Percentiles rank a stretch among this genome's conserved stretches.
phyloP scores from a whole-genome alignment of 139 green algal species.

The Chlorella vulgaris region DNA sequence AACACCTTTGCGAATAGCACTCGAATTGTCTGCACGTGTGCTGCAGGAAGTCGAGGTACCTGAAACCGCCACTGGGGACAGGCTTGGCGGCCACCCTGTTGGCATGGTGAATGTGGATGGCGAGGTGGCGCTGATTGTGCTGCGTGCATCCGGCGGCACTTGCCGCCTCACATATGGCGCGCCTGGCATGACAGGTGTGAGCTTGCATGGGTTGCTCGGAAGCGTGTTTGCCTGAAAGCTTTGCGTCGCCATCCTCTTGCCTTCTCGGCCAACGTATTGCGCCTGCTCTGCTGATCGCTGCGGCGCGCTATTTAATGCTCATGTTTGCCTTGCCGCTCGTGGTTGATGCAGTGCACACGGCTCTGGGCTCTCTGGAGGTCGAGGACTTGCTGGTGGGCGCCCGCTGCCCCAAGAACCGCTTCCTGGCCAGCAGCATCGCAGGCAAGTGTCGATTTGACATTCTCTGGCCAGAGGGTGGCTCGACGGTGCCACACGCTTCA shows the following conservation, averaged over 20 bases:
- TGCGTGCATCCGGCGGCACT: conserved; percentile 42
- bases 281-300: background rate
- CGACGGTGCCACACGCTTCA: background rate
- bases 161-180: conserved; percentile 36
- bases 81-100: background rate
- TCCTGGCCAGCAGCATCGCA: conserved; percentile 42
- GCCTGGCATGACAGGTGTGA: conserved; percentile 30
- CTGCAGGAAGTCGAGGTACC: background rate
- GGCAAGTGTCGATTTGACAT: background rate
- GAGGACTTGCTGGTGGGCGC: conserved; percentile 75
- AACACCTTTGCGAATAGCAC: too few species aligned
- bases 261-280: too few species aligned
- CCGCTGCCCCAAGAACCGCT: conserved; percentile 23
- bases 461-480: background rate
- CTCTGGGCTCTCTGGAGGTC: conserved; percentile 64
- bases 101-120: conserved; percentile 63
- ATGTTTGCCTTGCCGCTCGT: too few species aligned
- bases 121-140: conserved; percentile 58
- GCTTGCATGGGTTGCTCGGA: background rate
- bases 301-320: background rate
- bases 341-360: conserved; percentile 30
- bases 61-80: background rate
- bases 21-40: too few species aligned
- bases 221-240: too few species aligned
- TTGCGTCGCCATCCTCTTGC: too few species aligned